Evolutionary conservation across 495 filamentous ascomycete genomes (phyloP).

Genomic region (Trichocladium antarcticum): DNA sequence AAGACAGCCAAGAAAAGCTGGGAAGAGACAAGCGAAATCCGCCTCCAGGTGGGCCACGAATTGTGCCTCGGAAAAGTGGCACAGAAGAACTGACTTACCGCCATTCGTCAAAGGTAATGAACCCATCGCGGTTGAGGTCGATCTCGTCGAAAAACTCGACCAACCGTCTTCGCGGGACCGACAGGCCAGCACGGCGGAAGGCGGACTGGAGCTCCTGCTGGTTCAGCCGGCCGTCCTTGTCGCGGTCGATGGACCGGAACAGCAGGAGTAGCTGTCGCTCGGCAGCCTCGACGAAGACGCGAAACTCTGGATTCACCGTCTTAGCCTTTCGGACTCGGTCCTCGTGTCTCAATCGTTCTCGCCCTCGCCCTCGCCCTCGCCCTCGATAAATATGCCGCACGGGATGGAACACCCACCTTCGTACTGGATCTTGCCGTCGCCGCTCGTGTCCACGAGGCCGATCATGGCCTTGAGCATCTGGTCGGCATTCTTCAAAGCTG

Average conservation of each 20-base stretch:
- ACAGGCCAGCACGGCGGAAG: slow-evolving; percentile 65
- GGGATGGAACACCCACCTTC: slow-evolving; percentile 44
- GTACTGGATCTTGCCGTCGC: slow-evolving; percentile 83
- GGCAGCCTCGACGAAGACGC: slow-evolving; percentile 71
- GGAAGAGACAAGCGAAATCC: background rate
- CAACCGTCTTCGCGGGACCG: slow-evolving; percentile 63
- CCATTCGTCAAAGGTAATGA: slow-evolving; percentile 90
- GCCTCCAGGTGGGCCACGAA: slow-evolving; percentile 4
- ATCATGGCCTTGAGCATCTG: slow-evolving; percentile 71
- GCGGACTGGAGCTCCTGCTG: slow-evolving; percentile 70
- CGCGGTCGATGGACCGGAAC: slow-evolving; percentile 77
- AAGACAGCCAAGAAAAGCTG: background rate
- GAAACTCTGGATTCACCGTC: slow-evolving; percentile 58
- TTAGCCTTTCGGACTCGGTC: slow-evolving; percentile 5
- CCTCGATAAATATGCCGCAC: background rate
- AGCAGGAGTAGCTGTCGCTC: slow-evolving; percentile 70
- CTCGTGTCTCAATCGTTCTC: background rate
- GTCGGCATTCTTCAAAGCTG: slow-evolving; percentile 91
- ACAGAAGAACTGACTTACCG: slow-evolving; percentile 52
- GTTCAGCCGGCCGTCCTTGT: slow-evolving; percentile 80
- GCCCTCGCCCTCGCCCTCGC: no score
- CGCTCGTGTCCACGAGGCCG: slow-evolving; percentile 68
- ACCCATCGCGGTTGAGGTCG: slow-evolving; percentile 78
- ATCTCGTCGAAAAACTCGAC: slow-evolving; percentile 81
- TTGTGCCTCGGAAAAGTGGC: background rate